Evolutionary conservation across 768 basidiomycete species (phyloP).

Genomic region (Suillus subaureus): DNA sequence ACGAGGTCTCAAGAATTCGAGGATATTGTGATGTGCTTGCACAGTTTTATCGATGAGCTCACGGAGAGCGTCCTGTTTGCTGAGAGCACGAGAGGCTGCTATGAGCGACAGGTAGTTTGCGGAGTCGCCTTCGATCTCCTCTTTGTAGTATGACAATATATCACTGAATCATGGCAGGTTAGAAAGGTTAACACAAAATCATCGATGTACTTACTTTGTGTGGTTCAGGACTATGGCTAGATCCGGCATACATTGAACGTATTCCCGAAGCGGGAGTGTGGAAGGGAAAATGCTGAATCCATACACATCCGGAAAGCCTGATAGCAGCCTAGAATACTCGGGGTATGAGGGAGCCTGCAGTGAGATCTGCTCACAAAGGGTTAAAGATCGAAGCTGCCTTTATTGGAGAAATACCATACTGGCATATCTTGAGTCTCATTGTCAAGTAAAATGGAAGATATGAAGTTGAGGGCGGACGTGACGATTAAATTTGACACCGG

Average conservation of each 20-base stretch:
- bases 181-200: too few relatives aligned
- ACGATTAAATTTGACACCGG: constrained; percentile 39
- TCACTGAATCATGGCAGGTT: constrained; percentile 28
- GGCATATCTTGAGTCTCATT: constrained; percentile 30
- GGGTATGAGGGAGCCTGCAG: constrained; percentile 28
- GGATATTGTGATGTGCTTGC: constrained; percentile 17
- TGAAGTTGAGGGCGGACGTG: constrained; percentile 37
- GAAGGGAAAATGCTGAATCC: constrained; percentile 38
- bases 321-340: constrained; percentile 27
- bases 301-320: constrained; percentile 40
- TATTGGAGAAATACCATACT: constrained; percentile 15
- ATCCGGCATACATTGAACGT: constrained; percentile 42
- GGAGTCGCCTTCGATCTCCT: constrained; percentile 35
- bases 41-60: constrained; percentile 26
- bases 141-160: constrained; percentile 34
- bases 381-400: not conserved
- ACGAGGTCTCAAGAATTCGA: constrained; percentile 20
- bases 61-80: constrained; percentile 30
- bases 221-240: constrained; percentile 35
- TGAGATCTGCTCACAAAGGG: constrained; percentile 13
- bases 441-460: constrained; percentile 38
- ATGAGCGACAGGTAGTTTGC: constrained; percentile 35
- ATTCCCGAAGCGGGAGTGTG: constrained; percentile 33
- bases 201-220: constrained; percentile 35
- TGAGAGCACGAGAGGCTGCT: constrained; percentile 20